Conservation (phyloP, 108 stramenopile genomes). For the Craspedostauros australis region DNA sequence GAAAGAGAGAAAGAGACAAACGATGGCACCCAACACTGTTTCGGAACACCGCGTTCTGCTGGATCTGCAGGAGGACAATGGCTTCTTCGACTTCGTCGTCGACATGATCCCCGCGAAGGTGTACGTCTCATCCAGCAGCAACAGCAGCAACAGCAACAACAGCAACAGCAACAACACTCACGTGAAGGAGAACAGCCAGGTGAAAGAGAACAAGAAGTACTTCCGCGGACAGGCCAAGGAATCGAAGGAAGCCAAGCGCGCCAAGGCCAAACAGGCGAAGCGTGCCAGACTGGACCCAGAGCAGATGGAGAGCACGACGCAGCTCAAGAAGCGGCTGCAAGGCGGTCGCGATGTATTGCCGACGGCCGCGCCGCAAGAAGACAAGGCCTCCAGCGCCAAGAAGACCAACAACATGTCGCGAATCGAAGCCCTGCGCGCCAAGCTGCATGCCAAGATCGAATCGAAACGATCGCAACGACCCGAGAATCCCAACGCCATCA, state of each 20-base stretch:
- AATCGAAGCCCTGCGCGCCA: conserved; percentile 75
- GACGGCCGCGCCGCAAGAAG: neutral
- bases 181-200: conserved; percentile 1
- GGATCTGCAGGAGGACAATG: conserved; percentile 71
- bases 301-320: conserved; percentile 53
- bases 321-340: conserved; percentile 59
- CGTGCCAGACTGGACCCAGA: conserved; percentile 71
- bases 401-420: conserved; percentile 41
- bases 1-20: conserved; percentile 1
- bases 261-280: conserved; percentile 63
- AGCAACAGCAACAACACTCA: neutral
- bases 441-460: conserved; percentile 73
- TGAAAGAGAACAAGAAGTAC: conserved; percentile 68
- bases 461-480: conserved; percentile 52
- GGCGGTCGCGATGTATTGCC: conserved; percentile 24
- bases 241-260: conserved; percentile 60
- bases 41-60: conserved; percentile 24
- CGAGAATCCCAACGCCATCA: conserved; percentile 41
- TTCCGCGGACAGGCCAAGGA: conserved; percentile 69
- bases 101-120: conserved; percentile 81
- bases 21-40: conserved; percentile 11
- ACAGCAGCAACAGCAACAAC: conserved; percentile 40
- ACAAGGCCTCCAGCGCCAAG: neutral
- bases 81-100: conserved; percentile 71
- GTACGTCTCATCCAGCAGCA: conserved; percentile 69